Evolutionary conservation across 371 early-diverging fungal species (phyloP), one percentile per base, ranked within the genome.

Genomic region (Circinella umbellata): DNA sequence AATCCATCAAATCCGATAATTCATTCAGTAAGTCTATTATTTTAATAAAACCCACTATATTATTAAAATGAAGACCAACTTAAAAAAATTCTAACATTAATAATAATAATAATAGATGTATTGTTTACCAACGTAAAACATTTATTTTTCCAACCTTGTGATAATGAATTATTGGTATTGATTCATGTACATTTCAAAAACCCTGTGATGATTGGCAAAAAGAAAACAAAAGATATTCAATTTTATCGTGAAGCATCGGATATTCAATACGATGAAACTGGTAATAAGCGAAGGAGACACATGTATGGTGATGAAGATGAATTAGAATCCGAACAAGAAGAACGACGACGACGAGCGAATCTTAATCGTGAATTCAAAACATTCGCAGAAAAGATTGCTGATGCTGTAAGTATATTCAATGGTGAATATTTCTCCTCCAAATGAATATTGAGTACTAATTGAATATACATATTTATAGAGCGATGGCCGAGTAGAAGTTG

Each of bases 201-300:
- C 80, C 98, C 99, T 3, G 95, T 99, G 69, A 91, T 99, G 90
- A 90, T 99, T 78, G 98, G 97, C 63, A 97, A 97, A 80, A 97
- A 96, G 86, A 99, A 99, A 84, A 98, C 97, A 3, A 93, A 93
- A 73, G 99, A 99, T 78, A 91, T 99, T 53, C 99, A 99, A 87
- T 99, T 99, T 86, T 99, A 95, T 77, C 94, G 97, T 71, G 99
- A 99, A 76, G 98, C 97, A 3, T 90, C 96, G 3, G 98, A 97
- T 69, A 95, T 93, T 1, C 90, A 91, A 68, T 97, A 93, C 74
- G 99, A 99, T 78, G 99, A 99, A 80, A 99, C 99, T 13, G 95
- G 97, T 64, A 99, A 97, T 79, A 93, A 96, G 70, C 89, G 95
- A 69, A 87, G 99, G 72, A 88, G 97, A 78, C 87, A 90, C 74